Percentiles rank a stretch among this genome's conserved stretches.
These are phyloP conservation scores for Akanthomyces dipterigenus DNA, from an alignment of 2,329 filamentous ascomycete genomes.

Conservation along the genomic window DNA sequence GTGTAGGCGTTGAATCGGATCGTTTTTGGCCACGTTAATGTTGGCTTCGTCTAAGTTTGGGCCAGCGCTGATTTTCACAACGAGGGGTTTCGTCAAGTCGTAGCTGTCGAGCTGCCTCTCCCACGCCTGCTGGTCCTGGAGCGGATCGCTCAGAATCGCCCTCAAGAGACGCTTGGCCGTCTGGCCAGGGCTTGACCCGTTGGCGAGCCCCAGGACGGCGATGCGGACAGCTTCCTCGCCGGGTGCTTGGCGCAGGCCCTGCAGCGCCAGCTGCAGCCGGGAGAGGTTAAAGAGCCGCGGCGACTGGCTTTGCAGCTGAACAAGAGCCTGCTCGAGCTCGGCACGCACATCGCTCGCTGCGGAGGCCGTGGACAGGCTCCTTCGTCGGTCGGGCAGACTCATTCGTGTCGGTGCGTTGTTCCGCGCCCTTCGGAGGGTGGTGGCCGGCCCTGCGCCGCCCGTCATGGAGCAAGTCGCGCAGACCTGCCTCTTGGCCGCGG, in stretches of 20 bases:
- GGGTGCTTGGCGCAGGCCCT: slow-evolving; percentile 50
- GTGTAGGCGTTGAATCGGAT: slow-evolving; percentile 49
- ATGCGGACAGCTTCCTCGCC: slow-evolving; percentile 53
- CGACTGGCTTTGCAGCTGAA: slow-evolving; percentile 54
- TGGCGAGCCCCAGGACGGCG: slow-evolving; percentile 46
- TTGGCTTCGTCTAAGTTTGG: slow-evolving; percentile 23
- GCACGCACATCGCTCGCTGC: slow-evolving; percentile 30
- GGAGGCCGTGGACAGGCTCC: slow-evolving; percentile 18
- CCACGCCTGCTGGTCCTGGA: slow-evolving; percentile 58
- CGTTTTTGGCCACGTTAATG: slow-evolving; percentile 24
- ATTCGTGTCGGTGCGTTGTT: slow-evolving; percentile 7
- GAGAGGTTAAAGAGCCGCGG: slow-evolving; percentile 60
- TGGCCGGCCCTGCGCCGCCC: background rate
- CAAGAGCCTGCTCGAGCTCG: slow-evolving; percentile 53
- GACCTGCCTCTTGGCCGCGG: background rate
- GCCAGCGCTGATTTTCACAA: slow-evolving; percentile 47
- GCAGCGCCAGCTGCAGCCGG: slow-evolving; percentile 63
- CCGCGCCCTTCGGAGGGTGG: background rate
- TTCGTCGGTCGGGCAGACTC: background rate
- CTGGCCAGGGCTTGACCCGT: slow-evolving; percentile 30
- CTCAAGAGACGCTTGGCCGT: slow-evolving; percentile 61
- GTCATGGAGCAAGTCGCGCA: slow-evolving; percentile 11
- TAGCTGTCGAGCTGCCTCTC: slow-evolving; percentile 53
- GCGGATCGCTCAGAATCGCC: slow-evolving; percentile 63
- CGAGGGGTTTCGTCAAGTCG: slow-evolving; percentile 48